Base-by-base conservation (phyloP, 768 basidiomycete species). In the Mycena albidolilacea region DNA sequence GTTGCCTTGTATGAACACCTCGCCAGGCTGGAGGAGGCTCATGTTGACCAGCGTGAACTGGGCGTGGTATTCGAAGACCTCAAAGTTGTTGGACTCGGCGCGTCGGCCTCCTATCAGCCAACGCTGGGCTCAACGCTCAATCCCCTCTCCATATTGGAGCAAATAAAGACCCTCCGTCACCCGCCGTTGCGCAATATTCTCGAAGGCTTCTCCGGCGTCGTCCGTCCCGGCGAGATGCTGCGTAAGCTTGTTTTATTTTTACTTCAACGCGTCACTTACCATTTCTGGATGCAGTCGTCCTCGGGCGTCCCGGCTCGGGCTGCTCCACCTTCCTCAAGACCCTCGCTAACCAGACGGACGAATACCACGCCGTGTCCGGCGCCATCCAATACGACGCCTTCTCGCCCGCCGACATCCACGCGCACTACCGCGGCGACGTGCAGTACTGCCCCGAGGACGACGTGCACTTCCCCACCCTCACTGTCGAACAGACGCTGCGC, bases 391-490 rank as follows among this genome's bases (percentile, higher is more conserved):
- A 97, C 78, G 94, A 94, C 77, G 91, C 94, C 1, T 87, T 97
- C 71, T 82, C 90, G 0, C 89, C 93, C 1, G 82, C 89, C 1
- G 87, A 95, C 67, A 87, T 97, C 64, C 75, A 79, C 69, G 87
- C 89, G 70, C 87, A 88, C 63, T 93, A 90, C 79, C 91, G 92
- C 3, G 96, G 96, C 17, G 95, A 95, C 77, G 91, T 95, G 2
- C 89, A 90, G 67, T 96, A 95, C 79, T 92, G 89, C 71, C 93
- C 94, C 0, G 95, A 95, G 83, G 95, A 96, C 76, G 95, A 97
- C 78, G 85, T 94, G 1, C 95, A 96, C 79, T 93, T 96, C 76
- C 93, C 95, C 6, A 94, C 93, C 10, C 86, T 97, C 35, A 94
- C 93, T 3, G 94, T 96, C 39, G 87, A 89, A 58, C 88, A 95